Evolutionary conservation across 345 rosid species (phyloP), one percentile per base, ranked within the genome.

Genomic region (Brassica cretica): DNA sequence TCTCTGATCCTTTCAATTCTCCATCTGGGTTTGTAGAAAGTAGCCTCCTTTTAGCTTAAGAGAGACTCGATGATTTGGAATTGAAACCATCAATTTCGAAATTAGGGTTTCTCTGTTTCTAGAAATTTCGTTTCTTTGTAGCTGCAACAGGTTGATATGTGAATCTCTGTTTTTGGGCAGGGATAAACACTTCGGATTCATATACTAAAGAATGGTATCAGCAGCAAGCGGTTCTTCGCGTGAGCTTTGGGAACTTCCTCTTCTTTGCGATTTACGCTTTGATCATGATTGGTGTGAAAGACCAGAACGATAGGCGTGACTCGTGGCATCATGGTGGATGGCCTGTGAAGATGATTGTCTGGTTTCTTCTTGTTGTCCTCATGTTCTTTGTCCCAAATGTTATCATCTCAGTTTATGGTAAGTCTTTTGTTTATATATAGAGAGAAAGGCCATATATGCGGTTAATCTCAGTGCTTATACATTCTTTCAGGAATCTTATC

Each of bases 301-400:
- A 93, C 85, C 98, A 93, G 84, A 95, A 90, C 64, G 98, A 93
- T 35, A 86, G 72, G 73, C 97, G 96, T 49, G 98, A 95, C 79
- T 88, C 97, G 0, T 89, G 94, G 98, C 98, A 95, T 67, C 99
- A 95, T 55, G 97, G 97, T 8, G 94, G 99, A 72, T 95, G 99
- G 99, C 65, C 82, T 68, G 83, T 88, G n/a, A 95, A 95, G 91
- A 93, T 93, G 88, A 84, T 88, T 5, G 80, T 86, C 62, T 95
- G 99, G 99, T 62, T 86, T 80, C 78, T 95, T 86, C 91, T 95
- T 66, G 82, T 91, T 7, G 79, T 87, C 76, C 97, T 95, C 68
- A 91, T 93, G 98, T 93, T 95, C 84, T 93, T 95, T 81, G 78
- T 95, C 67, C 98, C 97, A 5, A 86, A 90, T 51, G 19, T 5